Conservation (phyloP, 148 eudicot genomes). For the Chenopodium quinoa region DNA sequence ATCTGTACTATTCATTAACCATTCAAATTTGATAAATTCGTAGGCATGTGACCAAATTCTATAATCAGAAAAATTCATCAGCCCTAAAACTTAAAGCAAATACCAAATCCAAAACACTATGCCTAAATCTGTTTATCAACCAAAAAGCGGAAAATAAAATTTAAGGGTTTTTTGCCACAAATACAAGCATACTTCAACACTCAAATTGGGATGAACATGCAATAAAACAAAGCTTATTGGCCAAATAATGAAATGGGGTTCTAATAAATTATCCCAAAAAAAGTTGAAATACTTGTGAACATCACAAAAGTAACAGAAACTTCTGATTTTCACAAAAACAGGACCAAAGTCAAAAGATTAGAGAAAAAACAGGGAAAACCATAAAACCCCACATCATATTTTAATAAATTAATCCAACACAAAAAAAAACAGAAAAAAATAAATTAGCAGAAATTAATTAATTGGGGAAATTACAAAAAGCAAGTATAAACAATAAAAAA, state of each 20-base stretch:
- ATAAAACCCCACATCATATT: conserved; percentile 2
- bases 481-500: not conserved
- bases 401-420: not conserved
- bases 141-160: not conserved
- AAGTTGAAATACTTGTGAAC: not conserved
- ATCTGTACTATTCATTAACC: conserved; percentile 3
- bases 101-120: not conserved
- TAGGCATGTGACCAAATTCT: conserved; percentile 15
- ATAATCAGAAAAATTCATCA: not conserved
- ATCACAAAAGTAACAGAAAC: not conserved
- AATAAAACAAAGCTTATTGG: not conserved
- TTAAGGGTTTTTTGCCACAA: conserved; percentile 11
- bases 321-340: not conserved
- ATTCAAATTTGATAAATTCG: not conserved
- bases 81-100: not conserved
- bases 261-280: not conserved
- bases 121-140: not conserved
- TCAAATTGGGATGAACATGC: conserved; percentile 1
- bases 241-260: not conserved
- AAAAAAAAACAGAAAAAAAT: not conserved
- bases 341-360: conserved; percentile 13
- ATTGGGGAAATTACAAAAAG: not conserved
- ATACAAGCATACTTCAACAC: not conserved
- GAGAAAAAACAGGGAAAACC: conserved; percentile 8
- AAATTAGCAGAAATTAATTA: not conserved